phyloP scores from a whole-genome alignment of 2,329 filamentous ascomycete genomes.

The Phaeosphaeria sp. region DNA sequence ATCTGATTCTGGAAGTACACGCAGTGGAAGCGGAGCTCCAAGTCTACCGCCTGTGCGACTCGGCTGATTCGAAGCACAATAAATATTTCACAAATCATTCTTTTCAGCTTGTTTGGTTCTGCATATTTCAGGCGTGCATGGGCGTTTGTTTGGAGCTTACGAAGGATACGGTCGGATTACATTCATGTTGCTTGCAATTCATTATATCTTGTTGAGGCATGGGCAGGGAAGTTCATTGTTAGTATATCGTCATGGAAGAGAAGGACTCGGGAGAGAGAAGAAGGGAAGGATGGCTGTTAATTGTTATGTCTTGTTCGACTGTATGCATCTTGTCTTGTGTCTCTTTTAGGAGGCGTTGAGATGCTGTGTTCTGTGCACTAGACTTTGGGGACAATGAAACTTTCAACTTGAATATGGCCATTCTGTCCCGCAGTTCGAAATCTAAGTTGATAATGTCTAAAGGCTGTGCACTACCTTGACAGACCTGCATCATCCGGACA shows the following conservation, averaged over 20 bases:
- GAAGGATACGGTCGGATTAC: slow-evolving; percentile 12
- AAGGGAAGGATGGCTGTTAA: background rate
- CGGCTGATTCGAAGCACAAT: slow-evolving; percentile 12
- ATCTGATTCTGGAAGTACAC: slow-evolving; percentile 18
- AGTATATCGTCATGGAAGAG: background rate
- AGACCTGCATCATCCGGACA: no score
- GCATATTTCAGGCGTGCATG: slow-evolving; percentile 13
- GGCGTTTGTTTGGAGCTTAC: slow-evolving; percentile 5
- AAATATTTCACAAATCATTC: background rate
- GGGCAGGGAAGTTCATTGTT: background rate
- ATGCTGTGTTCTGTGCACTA: no score
- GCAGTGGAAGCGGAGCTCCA: slow-evolving; percentile 20
- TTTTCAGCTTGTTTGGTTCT: slow-evolving; percentile 3
- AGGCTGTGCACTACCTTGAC: no score
- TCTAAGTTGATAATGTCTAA: no score
- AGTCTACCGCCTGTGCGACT: slow-evolving; percentile 34
- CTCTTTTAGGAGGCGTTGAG: background rate
- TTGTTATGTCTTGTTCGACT: background rate
- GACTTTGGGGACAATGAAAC: no score
- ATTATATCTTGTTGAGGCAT: background rate
- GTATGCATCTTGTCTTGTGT: background rate
- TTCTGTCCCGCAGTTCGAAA: no score
- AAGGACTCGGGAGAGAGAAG: background rate
- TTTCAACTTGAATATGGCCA: no score
- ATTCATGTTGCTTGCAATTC: slow-evolving; percentile 6